Evolutionary conservation across 2,329 filamentous ascomycete genomes (phyloP), one percentile per base, ranked within the genome.

Genomic region (Calonectria ilicicola): DNA sequence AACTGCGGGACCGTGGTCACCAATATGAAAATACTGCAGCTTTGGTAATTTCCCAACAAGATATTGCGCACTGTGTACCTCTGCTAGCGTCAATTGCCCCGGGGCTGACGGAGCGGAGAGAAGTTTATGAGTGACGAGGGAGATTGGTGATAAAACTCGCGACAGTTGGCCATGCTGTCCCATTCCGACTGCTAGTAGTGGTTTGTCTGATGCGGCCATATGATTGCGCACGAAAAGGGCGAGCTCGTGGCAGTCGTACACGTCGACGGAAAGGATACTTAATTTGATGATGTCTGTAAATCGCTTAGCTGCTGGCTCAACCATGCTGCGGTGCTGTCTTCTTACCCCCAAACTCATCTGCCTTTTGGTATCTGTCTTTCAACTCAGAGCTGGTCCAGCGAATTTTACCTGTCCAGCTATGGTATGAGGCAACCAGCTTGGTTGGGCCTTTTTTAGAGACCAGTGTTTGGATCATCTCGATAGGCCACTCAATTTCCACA

Each of bases 271-370:
- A 6, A 64, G 58, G 27, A 69, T 69, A 35, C 67, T 69, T 6
- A 69, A 35, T 26, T 69, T 69, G 58, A 69, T 64, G n/a, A 69
- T 69, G 56, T 69, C 67, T 69, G 51, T 14, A 3, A 6, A 27
- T 35, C 7, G 27, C 21, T 46, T n/a, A 51, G 63, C 29, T n/a
- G 40, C 14, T 19, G 2, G 26, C 3, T 15, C 10, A 19, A 56
- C 15, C 17, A 4, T 7, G n/a, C 12, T 32, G n/a, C 1, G 5
- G 27, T 10, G 32, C 12, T n/a, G 23, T 21, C 38, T 9, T 21
- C 64, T 53, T 21, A 56, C 67, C 58, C 3, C 46, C 58, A 46
- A 53, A 64, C 2, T 5, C 21, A 32, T 69, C 44, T 21, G 58
- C 67, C 5, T n/a, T 12, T 23, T 29, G 14, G n/a, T 53, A 69